Conservation (phyloP, 169 alveolate species). For the Plasmodium vivax region DNA sequence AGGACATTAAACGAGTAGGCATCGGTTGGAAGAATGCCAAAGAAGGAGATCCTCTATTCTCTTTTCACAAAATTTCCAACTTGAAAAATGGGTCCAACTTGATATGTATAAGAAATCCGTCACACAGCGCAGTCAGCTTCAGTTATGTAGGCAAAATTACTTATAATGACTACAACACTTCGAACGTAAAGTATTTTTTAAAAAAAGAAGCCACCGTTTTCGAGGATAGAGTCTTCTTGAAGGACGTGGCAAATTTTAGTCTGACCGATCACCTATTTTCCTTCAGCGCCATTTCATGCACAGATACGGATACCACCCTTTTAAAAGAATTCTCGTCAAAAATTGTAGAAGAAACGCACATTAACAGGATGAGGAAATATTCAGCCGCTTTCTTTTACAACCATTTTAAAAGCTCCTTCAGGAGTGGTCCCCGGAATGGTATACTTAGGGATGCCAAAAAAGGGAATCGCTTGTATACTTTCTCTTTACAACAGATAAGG, state of each 20-base stretch:
- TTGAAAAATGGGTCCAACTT: constrained; percentile 42
- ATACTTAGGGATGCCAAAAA: not conserved
- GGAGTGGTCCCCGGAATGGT: not conserved
- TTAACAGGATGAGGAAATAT: constrained; percentile 6
- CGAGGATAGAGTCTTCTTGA: constrained; percentile 27
- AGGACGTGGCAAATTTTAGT: not conserved
- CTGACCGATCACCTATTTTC: not conserved
- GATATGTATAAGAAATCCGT: constrained; percentile 19
- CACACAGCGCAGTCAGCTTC: not conserved
- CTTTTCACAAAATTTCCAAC: constrained; percentile 13
- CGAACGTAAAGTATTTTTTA: constrained; percentile 16
- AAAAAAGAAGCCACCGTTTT: not conserved
- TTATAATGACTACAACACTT: not conserved
- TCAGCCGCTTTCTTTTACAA: not conserved
- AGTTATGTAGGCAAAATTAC: constrained; percentile 32
- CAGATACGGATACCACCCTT: not conserved
- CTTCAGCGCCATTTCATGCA: not conserved
- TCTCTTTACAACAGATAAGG: not conserved
- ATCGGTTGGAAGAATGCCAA: not conserved
- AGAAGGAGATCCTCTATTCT: not conserved
- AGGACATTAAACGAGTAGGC: not conserved
- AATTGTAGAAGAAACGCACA: not conserved
- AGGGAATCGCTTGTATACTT: not conserved
- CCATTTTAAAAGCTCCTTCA: constrained; percentile 2
- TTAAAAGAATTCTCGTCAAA: not conserved